Evolutionary conservation across 441 rosid species (phyloP).

Genomic region (Biscutella auriculata): DNA sequence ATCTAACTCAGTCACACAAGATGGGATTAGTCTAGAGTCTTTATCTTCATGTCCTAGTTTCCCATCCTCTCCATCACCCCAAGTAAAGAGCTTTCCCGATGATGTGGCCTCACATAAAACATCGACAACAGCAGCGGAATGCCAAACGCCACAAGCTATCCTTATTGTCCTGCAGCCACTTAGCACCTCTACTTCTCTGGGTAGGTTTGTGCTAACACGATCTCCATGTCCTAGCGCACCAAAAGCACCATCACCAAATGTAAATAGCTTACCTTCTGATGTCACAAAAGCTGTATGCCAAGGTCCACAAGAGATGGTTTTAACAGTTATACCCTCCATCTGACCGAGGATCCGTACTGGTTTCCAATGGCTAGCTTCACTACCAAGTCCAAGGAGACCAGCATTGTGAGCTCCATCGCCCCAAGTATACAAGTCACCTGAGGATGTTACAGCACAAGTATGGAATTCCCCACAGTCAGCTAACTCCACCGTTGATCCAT

Average conservation of each 20-base stretch:
- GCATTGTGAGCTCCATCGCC: slow-evolving; percentile 53
- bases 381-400: slow-evolving; percentile 56
- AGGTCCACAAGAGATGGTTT: slow-evolving; percentile 55
- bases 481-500: slow-evolving; percentile 33
- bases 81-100: slow-evolving; percentile 51
- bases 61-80: slow-evolving; percentile 71
- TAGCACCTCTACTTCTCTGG: slow-evolving; percentile 54
- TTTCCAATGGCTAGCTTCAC: slow-evolving; percentile 48
- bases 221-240: slow-evolving; percentile 68
- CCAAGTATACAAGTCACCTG: slow-evolving; percentile 66
- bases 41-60: slow-evolving; percentile 61
- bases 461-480: slow-evolving; percentile 66
- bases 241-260: slow-evolving; percentile 62
- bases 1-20: slow-evolving; percentile 34
- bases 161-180: slow-evolving; percentile 37
- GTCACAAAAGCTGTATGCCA: slow-evolving; percentile 68
- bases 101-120: slow-evolving; percentile 28
- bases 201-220: slow-evolving; percentile 33
- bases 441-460: slow-evolving; percentile 58
- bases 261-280: slow-evolving; percentile 48
- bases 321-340: slow-evolving; percentile 46
- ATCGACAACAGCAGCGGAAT: slow-evolving; percentile 58
- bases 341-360: slow-evolving; percentile 50
- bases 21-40: slow-evolving; percentile 45
- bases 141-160: slow-evolving; percentile 65